Evolutionary conservation across 106 monocot species (phyloP).

Genomic region (Alisma plantagoaquatica): DNA sequence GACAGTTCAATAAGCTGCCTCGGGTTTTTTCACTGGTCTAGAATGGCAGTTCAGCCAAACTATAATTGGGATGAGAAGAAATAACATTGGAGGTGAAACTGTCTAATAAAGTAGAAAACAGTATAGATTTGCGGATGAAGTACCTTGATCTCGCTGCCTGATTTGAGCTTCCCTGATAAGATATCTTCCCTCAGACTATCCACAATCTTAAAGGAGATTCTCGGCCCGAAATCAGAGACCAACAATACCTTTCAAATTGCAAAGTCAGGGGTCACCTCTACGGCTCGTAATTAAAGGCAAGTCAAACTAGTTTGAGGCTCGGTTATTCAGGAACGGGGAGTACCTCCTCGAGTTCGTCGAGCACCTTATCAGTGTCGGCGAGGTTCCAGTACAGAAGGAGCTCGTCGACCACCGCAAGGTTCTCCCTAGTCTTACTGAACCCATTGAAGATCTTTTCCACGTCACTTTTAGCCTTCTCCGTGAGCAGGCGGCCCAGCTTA

Average conservation of each 20-base stretch:
- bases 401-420: constrained; percentile 81
- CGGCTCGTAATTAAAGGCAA: neutral
- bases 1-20: too few relatives aligned
- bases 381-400: constrained; percentile 82
- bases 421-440: constrained; percentile 78
- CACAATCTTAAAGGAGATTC: constrained; percentile 76
- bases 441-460: constrained; percentile 87
- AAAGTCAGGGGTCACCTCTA: neutral
- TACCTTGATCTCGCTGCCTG: constrained; percentile 15
- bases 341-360: constrained; percentile 90
- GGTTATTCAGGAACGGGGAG: neutral
- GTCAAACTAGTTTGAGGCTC: neutral
- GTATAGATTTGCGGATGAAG: too few relatives aligned
- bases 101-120: too few relatives aligned
- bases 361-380: constrained; percentile 69
- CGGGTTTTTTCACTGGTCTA: too few relatives aligned
- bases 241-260: constrained; percentile 39
- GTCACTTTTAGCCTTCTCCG: constrained; percentile 90
- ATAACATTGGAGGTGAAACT: too few relatives aligned
- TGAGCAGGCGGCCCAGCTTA: constrained; percentile 58
- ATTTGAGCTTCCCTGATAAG: constrained; percentile 54
- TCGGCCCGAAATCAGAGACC: constrained; percentile 84
- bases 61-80: too few relatives aligned
- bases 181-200: constrained; percentile 61
- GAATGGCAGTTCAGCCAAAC: too few relatives aligned